Evolutionary conservation across 2,329 filamentous ascomycete genomes (phyloP).

Genomic region (Trichoderma lentiforme): DNA sequence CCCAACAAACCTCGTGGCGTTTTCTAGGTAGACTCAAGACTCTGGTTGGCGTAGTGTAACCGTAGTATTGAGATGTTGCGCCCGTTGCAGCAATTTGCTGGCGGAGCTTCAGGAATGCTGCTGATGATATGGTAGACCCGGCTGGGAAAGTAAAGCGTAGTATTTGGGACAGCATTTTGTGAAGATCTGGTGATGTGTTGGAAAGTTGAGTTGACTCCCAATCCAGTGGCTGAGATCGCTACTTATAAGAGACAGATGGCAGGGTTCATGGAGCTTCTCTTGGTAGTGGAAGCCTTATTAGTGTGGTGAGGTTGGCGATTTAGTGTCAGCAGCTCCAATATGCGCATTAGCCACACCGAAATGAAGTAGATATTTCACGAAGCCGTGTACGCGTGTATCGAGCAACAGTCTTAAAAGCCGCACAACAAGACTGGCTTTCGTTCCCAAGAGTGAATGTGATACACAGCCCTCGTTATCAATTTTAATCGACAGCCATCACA

Average conservation of each 20-base stretch:
- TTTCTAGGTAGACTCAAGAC: constrained; percentile 17
- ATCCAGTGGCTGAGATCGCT: not conserved
- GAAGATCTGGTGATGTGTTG: not conserved
- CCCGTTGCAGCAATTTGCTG: constrained; percentile 19
- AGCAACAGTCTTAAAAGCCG: not conserved
- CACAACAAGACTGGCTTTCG: not conserved
- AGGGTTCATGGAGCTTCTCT: not conserved
- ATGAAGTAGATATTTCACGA: not conserved
- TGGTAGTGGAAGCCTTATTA: not conserved
- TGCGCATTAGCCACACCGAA: not conserved
- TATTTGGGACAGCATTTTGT: constrained; percentile 21
- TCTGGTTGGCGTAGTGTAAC: constrained; percentile 17
- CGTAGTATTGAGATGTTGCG: constrained; percentile 21
- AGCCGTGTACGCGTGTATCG: too few relatives aligned
- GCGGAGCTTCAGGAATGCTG: constrained; percentile 19
- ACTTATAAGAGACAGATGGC: not conserved
- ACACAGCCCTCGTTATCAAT: not conserved
- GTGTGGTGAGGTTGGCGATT: too few relatives aligned
- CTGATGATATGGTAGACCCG: constrained; percentile 16
- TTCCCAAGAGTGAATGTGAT: not conserved
- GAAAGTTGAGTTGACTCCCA: not conserved
- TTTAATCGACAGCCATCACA: not conserved
- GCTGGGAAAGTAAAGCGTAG: constrained; percentile 21
- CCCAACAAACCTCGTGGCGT: constrained; percentile 23
- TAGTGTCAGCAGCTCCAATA: not conserved